A percentile compares a stretch with the other conserved stretches of the same genome.
These are phyloP conservation scores for Eucalyptus cloeziana DNA, from an alignment of 345 rosid species.

Conservation along the genomic window DNA sequence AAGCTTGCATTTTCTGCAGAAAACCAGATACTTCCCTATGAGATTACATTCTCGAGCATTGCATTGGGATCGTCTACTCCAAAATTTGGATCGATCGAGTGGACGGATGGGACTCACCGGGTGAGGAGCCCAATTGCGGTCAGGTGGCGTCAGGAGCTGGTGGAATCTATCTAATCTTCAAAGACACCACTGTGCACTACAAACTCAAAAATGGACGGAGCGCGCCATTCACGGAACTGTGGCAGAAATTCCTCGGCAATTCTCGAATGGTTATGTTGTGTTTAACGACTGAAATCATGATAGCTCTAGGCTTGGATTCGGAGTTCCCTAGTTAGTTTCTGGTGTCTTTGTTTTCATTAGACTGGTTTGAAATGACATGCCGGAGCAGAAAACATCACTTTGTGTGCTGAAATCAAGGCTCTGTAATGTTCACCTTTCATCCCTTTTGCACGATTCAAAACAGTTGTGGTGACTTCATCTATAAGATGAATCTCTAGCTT, in stretches of 20 bases:
- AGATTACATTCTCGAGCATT: slow-evolving; percentile 44
- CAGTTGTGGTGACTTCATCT: neutral
- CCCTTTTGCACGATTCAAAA: neutral
- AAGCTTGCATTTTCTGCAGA: slow-evolving; percentile 51
- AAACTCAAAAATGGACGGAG: neutral
- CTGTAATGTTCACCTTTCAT: neutral
- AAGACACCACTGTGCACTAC: neutral
- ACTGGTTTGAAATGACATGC: neutral
- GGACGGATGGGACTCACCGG: slow-evolving; percentile 64
- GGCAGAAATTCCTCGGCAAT: neutral
- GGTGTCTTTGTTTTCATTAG: neutral
- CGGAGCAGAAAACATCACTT: neutral
- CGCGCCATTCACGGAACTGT: accelerated
- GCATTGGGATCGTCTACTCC: slow-evolving; percentile 13
- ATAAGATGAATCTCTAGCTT: neutral
- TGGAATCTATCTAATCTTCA: slow-evolving; percentile 17
- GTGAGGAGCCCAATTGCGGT: slow-evolving; percentile 73
- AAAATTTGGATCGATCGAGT: slow-evolving; percentile 59
- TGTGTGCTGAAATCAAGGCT: neutral
- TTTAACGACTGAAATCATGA: neutral
- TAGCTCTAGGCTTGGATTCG: neutral
- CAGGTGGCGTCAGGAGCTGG: slow-evolving; percentile 36
- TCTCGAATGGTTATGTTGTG: neutral
- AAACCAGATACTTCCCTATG: slow-evolving; percentile 33
- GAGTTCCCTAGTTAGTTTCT: neutral